These are phyloP conservation scores for Gentiana macrophylla DNA, from an alignment of 257 asterid genomes.

Conservation along the genomic window DNA sequence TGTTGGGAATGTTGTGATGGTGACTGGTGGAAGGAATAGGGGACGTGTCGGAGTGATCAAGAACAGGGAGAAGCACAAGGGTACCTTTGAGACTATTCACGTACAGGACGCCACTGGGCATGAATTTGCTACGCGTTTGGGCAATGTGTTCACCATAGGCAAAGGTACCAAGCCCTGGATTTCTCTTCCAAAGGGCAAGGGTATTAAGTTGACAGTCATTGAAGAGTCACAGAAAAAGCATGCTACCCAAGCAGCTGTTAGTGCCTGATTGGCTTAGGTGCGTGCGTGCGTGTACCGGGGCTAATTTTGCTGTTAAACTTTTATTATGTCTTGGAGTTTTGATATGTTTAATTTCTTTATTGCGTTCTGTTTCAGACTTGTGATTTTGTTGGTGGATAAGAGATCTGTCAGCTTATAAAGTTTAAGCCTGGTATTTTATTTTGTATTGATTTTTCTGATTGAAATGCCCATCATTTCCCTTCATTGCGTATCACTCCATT, in stretches of 20 bases:
- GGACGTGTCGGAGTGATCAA: constrained; percentile 67
- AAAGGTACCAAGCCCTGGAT: constrained; percentile 74
- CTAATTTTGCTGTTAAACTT: too few relatives aligned
- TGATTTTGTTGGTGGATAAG: too few relatives aligned
- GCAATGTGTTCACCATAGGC: constrained; percentile 63
- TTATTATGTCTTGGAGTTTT: too few relatives aligned
- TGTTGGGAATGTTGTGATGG: constrained; percentile 72
- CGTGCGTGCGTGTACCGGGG: too few relatives aligned
- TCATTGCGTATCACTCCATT: too few relatives aligned
- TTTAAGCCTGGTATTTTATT: not conserved
- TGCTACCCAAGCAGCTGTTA: constrained; percentile 37
- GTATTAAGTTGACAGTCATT: constrained; percentile 52
- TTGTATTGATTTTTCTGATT: too few relatives aligned
- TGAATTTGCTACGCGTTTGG: constrained; percentile 64
- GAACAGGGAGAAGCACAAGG: constrained; percentile 75
- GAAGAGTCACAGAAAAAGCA: constrained; percentile 67
- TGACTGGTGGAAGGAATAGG: constrained; percentile 78
- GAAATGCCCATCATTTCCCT: too few relatives aligned
- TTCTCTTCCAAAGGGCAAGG: constrained; percentile 75
- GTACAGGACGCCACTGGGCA: constrained; percentile 58
- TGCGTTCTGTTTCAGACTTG: too few relatives aligned
- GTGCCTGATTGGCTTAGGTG: constrained; percentile 25
- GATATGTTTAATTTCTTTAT: too few relatives aligned
- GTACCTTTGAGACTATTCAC: constrained; percentile 68
- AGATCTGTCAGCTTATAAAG: too few relatives aligned